Percentiles rank a stretch among this genome's conserved stretches.
Evolutionary conservation across 148 eudicot species (phyloP).

Genomic region (Polygonum maritimum): DNA sequence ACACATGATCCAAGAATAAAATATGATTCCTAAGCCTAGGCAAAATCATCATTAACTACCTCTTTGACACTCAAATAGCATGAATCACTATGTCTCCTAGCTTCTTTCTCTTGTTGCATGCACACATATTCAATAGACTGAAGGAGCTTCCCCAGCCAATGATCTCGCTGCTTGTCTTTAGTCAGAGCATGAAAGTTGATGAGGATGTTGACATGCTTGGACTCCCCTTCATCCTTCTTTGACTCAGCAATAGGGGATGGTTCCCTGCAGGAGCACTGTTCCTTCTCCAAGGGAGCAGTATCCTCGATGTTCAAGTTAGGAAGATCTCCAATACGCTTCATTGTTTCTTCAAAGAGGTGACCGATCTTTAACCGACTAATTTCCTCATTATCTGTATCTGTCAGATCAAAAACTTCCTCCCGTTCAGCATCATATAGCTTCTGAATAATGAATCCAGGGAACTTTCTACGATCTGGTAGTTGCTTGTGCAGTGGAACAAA

Average conservation of each 20-base stretch:
- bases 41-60: not conserved
- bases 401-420: conserved; percentile 59
- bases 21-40: not conserved
- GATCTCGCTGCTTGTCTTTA: conserved; percentile 63
- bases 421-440: conserved; percentile 80
- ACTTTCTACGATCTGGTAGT: conserved; percentile 61
- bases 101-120: conserved; percentile 38
- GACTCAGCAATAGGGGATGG: conserved; percentile 56
- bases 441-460: conserved; percentile 87
- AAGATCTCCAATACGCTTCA: conserved; percentile 55
- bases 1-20: not conserved
- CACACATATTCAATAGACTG: conserved; percentile 49
- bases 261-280: conserved; percentile 40
- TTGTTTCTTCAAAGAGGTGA: conserved; percentile 73
- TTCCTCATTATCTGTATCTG: conserved; percentile 85
- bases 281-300: conserved; percentile 27
- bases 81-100: conserved; percentile 17
- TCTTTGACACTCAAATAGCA: conserved; percentile 15
- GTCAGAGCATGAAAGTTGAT: conserved; percentile 52
- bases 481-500: conserved; percentile 76
- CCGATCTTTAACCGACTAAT: conserved; percentile 64
- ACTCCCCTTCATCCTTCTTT: conserved; percentile 55
- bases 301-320: conserved; percentile 67
- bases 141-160: conserved; percentile 79
- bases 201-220: conserved; percentile 44